Percentiles rank a stretch among this genome's conserved stretches.
phyloP scores from a whole-genome alignment of 805 yeast genomes.

The Starmerella tilneyi region DNA sequence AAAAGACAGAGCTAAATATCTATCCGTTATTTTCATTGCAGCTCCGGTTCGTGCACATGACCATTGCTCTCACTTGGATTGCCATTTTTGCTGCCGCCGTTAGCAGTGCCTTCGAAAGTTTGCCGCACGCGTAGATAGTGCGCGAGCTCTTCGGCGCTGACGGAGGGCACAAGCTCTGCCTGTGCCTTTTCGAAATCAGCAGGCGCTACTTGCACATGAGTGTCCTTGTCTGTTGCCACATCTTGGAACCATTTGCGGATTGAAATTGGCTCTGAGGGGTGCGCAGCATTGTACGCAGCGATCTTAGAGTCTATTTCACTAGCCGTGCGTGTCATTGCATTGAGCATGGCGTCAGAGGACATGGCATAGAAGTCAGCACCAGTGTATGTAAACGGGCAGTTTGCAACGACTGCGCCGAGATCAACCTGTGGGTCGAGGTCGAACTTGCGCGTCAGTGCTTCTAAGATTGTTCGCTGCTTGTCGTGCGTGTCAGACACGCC shows the following conservation, averaged over 20 bases:
- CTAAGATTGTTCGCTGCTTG: conserved; percentile 73
- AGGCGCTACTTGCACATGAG: conserved; percentile 53
- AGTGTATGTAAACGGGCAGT: conserved; percentile 82
- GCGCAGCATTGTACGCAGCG: conserved; percentile 39
- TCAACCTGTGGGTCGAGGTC: conserved; percentile 50
- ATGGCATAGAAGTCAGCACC: conserved; percentile 98
- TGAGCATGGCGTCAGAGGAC: conserved; percentile 90
- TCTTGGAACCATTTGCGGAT: conserved; percentile 88
- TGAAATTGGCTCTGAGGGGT: conserved; percentile 38
- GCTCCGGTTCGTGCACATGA: too few species aligned
- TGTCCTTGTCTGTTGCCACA: conserved; percentile 56
- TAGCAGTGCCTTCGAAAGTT: conserved; percentile 58
- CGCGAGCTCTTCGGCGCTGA: conserved; percentile 71
- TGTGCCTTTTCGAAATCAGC: conserved; percentile 74
- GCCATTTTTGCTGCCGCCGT: background rate
- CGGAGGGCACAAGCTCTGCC: conserved; percentile 65
- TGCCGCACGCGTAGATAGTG: conserved; percentile 74
- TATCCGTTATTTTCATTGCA: too few species aligned
- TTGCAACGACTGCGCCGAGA: conserved; percentile 47
- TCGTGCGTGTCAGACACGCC: conserved; percentile 89
- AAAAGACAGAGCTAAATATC: too few species aligned
- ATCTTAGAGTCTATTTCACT: conserved; percentile 60
- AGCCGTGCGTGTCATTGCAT: conserved; percentile 91
- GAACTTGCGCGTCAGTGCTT: conserved; percentile 76
- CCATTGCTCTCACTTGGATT: too few species aligned